Conservation (phyloP, 2,329 filamentous ascomycete genomes). For the Colletotrichum graminicola region DNA sequence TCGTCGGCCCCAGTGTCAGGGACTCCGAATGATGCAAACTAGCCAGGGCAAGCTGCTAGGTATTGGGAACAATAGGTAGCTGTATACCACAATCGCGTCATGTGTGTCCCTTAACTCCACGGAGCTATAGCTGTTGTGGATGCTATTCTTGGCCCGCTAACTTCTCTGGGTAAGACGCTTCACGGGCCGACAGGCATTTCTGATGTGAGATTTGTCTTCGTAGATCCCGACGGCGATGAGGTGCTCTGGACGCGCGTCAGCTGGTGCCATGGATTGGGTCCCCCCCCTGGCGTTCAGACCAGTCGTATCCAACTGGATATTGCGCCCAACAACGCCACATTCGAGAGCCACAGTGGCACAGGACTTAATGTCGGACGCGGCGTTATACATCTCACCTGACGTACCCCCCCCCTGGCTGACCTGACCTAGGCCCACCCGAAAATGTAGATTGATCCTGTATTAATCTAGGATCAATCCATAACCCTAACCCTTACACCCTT, state of each 20-base stretch:
- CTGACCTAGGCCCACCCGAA: too few relatives aligned
- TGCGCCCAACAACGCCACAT: slow-evolving; percentile 24
- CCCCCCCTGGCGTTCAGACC: not conserved
- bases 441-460: too few relatives aligned
- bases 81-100: not conserved
- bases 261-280: not conserved
- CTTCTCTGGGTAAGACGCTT: not conserved
- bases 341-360: slow-evolving; percentile 27
- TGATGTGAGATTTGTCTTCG: not conserved
- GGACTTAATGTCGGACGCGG: too few relatives aligned
- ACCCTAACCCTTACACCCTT: too few relatives aligned
- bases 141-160: not conserved
- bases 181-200: not conserved
- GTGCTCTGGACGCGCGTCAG: slow-evolving; percentile 29
- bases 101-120: not conserved
- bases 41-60: not conserved
- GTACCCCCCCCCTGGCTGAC: too few relatives aligned
- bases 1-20: not conserved
- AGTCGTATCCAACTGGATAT: too few relatives aligned
- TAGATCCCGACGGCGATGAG: not conserved
- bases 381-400: too few relatives aligned
- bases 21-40: not conserved
- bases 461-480: too few relatives aligned
- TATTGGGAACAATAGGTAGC: too few relatives aligned
- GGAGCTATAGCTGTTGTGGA: not conserved